Percentiles rank a stretch among this genome's conserved stretches.
phyloP scores from a whole-genome alignment of 768 basidiomycete genomes.

The Baorangia bicolor region DNA sequence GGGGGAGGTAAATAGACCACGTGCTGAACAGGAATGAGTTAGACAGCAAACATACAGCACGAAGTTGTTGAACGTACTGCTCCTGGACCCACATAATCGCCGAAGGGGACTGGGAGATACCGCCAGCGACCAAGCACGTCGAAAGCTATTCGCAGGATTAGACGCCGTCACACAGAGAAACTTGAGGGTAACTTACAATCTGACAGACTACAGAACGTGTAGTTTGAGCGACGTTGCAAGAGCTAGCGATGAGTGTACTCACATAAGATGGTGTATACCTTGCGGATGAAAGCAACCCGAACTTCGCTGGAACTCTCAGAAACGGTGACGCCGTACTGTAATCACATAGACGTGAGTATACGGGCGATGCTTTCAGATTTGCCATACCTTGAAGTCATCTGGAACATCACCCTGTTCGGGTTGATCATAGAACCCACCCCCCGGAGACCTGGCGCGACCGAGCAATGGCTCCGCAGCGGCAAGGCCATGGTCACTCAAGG shows the following conservation, averaged over 20 bases:
- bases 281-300: slow-evolving; percentile 82
- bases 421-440: slow-evolving; percentile 68
- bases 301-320: slow-evolving; percentile 77
- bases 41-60: not conserved
- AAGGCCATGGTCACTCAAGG: slow-evolving; percentile 36
- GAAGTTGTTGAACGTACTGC: slow-evolving; percentile 47
- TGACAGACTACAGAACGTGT: slow-evolving; percentile 54
- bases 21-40: slow-evolving; percentile 38
- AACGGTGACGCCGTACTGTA: slow-evolving; percentile 78
- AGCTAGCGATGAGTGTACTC: slow-evolving; percentile 33
- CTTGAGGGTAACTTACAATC: slow-evolving; percentile 49
- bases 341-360: slow-evolving; percentile 7
- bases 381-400: slow-evolving; percentile 87
- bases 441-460: slow-evolving; percentile 43
- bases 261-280: slow-evolving; percentile 91
- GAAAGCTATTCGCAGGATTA: slow-evolving; percentile 43
- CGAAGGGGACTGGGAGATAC: slow-evolving; percentile 60
- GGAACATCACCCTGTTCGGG: slow-evolving; percentile 73
- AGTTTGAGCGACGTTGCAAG: not conserved
- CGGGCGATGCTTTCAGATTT: not conserved
- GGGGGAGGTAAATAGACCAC: slow-evolving; percentile 80
- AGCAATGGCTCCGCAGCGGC: slow-evolving; percentile 56
- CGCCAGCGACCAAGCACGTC: slow-evolving; percentile 76
- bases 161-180: not conserved
- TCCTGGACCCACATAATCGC: slow-evolving; percentile 69